Base-by-base conservation (phyloP, 352 stramenopile genomes). In the Blastocystis sp. region DNA sequence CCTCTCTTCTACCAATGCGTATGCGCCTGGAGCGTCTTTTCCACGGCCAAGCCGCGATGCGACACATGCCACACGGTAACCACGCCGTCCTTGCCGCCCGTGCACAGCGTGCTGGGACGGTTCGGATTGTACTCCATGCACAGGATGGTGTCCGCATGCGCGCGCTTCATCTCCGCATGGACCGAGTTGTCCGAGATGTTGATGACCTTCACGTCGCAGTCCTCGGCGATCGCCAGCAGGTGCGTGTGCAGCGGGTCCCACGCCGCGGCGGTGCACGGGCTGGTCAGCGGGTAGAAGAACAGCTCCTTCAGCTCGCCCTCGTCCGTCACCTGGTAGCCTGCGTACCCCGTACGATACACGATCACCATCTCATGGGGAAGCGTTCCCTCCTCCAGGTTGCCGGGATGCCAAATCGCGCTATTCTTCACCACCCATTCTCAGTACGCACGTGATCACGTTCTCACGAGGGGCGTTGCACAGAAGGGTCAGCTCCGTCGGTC, bases 71-170 rank as follows among this genome's bases (percentile, higher is more conserved):
- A 87, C 19, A 87, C 14, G 28, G 40, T 74, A n/a, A 87, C 54
- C n/a, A 77, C 40, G 40, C 77, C 77, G 43, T 87, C 77, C 24
- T 68, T 60, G 69, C 59, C 57, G 40, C 77, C 77, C 28, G 77
- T 87, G 21, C 62, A 74, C 3, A 87, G 40, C 7, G 42, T 77
- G 9, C 59, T 65, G 38, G 77, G 77, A 17, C 65, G 62, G 70
- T 87, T 87, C 14, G 77, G 77, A 78, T 87, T 87, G 65, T 59
- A 77, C 45, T 74, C 65, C 65, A 87, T 87, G 57, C 77, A 87
- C 43, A n/a, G 24, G 21, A 74, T 40, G 2, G 17, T 42, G n/a
- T 54, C 59, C 3, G 24, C 28, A 42, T 87, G 77, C 21, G 28
- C 40, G 6, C 43, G 24, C 59, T 24, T 21, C 38, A 11, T 17